These are phyloP conservation scores for Podochytrium sp. DNA, from an alignment of 192 early-diverging fungal species.

Conservation along the genomic window DNA sequence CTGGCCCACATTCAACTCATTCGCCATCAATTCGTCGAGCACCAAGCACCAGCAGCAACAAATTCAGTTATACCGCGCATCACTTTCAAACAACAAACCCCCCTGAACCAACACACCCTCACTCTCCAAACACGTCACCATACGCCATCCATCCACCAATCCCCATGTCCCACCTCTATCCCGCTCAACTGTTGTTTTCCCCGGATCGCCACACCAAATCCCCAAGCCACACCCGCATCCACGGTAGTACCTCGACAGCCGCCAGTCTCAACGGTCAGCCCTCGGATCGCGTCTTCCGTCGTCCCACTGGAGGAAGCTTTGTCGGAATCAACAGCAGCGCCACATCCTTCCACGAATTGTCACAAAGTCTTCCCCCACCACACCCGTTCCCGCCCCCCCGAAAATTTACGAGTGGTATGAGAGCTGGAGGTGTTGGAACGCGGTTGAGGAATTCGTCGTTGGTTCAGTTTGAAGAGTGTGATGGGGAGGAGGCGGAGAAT, in stretches of 20 bases:
- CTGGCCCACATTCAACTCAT: neutral
- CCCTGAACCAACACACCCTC: too few species aligned
- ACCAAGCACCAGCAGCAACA: neutral
- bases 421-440: too few species aligned
- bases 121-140: too few species aligned
- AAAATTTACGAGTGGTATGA: neutral
- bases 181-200: neutral
- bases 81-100: too few species aligned
- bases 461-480: neutral
- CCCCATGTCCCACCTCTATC: neutral
- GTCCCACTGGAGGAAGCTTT: neutral
- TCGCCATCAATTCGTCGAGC: neutral
- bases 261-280: neutral
- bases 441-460: neutral
- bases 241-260: neutral
- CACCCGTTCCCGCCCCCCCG: neutral
- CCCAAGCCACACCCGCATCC: neutral
- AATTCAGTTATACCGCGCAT: too few species aligned
- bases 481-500: too few species aligned
- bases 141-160: too few species aligned
- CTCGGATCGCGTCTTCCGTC: neutral
- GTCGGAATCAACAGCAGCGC: neutral
- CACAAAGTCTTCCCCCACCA: neutral
- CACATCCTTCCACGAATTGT: neutral
- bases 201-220: neutral